Conservation (phyloP, 192 early-diverging fungal genomes). For the Dimargaris cristalligena region DNA sequence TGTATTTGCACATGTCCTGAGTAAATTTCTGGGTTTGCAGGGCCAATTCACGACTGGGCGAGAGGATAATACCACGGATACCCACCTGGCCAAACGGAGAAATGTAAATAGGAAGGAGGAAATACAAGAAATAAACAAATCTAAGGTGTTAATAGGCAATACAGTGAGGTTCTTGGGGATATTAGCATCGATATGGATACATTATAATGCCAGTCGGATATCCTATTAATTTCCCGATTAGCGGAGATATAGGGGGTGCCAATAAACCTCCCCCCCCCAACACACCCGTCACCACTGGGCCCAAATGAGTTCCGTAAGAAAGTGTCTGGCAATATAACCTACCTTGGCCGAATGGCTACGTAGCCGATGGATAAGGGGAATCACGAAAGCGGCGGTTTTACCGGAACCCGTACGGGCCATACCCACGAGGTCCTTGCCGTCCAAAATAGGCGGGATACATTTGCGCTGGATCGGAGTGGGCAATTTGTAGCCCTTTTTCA, state of each 20-base stretch:
- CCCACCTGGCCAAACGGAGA: conserved; percentile 27
- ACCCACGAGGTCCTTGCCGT: conserved; percentile 86
- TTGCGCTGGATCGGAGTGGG: conserved; percentile 98
- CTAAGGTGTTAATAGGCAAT: no score
- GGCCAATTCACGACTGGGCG: conserved; percentile 92
- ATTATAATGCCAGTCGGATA: no score
- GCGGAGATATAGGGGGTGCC: no score
- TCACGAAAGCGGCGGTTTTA: conserved; percentile 89
- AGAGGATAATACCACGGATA: conserved; percentile 63
- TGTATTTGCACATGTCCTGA: conserved; percentile 85
- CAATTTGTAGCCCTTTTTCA: conserved; percentile 88
- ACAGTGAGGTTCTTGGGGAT: no score
- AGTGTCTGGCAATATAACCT: background rate
- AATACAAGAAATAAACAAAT: no score
- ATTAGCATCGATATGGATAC: no score
- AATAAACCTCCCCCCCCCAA: no score
- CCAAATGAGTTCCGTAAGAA: no score
- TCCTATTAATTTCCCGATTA: no score
- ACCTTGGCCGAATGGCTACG: conserved; percentile 81
- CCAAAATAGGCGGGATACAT: conserved; percentile 78
- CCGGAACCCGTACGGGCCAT: conserved; percentile 98
- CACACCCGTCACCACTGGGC: no score
- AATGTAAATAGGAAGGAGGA: no score
- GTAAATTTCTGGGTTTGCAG: conserved; percentile 88
- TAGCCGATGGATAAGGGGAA: conserved; percentile 78